phyloP scores from a whole-genome alignment of 2,329 filamentous ascomycete genomes.

The Fusarium tupiense region DNA sequence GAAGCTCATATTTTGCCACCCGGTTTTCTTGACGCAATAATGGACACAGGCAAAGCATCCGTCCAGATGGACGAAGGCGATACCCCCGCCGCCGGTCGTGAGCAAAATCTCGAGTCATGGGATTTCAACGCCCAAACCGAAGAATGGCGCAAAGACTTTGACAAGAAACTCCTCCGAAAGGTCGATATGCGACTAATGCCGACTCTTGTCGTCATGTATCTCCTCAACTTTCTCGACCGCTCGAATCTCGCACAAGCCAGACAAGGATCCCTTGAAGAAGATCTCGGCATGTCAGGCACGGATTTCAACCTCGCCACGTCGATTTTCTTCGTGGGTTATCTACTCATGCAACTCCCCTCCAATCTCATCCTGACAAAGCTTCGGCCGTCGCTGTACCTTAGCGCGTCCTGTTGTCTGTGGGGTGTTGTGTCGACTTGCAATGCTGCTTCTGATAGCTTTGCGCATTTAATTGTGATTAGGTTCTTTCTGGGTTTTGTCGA shows the following conservation, averaged over 20 bases:
- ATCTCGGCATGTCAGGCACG: slow-evolving; percentile 63
- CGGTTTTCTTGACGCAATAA: not conserved
- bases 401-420: slow-evolving; percentile 56
- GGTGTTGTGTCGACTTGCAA: slow-evolving; percentile 57
- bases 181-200: slow-evolving; percentile 63
- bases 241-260: slow-evolving; percentile 65
- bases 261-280: slow-evolving; percentile 62
- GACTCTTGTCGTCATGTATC: slow-evolving; percentile 63
- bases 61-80: slow-evolving; percentile 31
- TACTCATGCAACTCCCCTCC: slow-evolving; percentile 70
- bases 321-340: slow-evolving; percentile 69
- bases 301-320: slow-evolving; percentile 69
- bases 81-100: not conserved
- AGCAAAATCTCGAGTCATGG: slow-evolving; percentile 15
- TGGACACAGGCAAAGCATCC: slow-evolving; percentile 22
- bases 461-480: slow-evolving; percentile 55
- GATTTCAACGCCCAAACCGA: slow-evolving; percentile 22
- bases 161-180: slow-evolving; percentile 56
- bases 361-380: slow-evolving; percentile 66
- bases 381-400: slow-evolving; percentile 63
- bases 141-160: slow-evolving; percentile 31
- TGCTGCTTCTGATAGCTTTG: slow-evolving; percentile 55
- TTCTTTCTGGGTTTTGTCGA: slow-evolving; percentile 58
- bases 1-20: not conserved
- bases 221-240: slow-evolving; percentile 65